These are phyloP conservation scores for Mycena olivaceomarginata DNA, from an alignment of 768 basidiomycete species.

Conservation along the genomic window DNA sequence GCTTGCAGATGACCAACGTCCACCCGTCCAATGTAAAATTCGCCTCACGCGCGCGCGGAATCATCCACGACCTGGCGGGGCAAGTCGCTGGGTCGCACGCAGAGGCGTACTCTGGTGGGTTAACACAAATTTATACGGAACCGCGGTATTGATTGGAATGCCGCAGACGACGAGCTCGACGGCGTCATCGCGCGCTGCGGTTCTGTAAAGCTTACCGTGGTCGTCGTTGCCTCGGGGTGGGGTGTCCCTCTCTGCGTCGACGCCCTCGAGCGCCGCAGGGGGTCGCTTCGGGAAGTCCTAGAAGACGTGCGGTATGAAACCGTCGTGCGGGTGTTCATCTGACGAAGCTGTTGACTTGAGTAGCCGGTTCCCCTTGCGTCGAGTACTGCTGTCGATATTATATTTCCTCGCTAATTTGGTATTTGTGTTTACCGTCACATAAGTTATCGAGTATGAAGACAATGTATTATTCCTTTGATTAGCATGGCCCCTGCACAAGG, in stretches of 20 bases:
- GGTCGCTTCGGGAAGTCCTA: constrained; percentile 40
- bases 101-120: constrained; percentile 37
- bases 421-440: neutral
- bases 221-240: constrained; percentile 49
- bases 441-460: neutral
- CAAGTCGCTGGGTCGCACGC: constrained; percentile 38
- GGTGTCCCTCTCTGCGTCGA: constrained; percentile 41
- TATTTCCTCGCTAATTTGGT: constrained; percentile 2
- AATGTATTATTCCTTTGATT: neutral
- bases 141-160: neutral
- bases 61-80: constrained; percentile 52
- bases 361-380: neutral
- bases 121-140: neutral
- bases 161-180: constrained; percentile 53
- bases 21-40: constrained; percentile 56
- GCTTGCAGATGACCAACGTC: constrained; percentile 57
- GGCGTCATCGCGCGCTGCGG: constrained; percentile 53
- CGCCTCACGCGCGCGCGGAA: constrained; percentile 52
- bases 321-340: constrained; percentile 44
- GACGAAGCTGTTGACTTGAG: neutral
- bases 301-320: constrained; percentile 49
- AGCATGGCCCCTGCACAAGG: constrained; percentile 99
- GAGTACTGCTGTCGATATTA: neutral
- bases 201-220: constrained; percentile 56
- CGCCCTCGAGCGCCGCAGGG: constrained; percentile 42